Percentiles rank a stretch among this genome's conserved stretches.
phyloP scores from a whole-genome alignment of 2,329 filamentous ascomycete genomes.

The Xylaria sp. region DNA sequence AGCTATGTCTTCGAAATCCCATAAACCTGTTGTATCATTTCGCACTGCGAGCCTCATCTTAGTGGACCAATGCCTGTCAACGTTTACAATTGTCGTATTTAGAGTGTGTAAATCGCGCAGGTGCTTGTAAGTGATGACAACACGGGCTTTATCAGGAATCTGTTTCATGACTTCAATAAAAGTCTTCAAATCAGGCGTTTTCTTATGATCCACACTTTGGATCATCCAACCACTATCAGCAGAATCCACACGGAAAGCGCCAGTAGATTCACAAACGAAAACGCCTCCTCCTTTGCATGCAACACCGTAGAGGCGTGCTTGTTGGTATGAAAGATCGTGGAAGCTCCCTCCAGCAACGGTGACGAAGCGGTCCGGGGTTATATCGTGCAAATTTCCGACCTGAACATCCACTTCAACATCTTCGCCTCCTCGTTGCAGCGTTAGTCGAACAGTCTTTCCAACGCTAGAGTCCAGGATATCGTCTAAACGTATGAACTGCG shows the following conservation, averaged over 20 bases:
- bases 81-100: conserved; percentile 89
- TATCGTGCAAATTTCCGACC: conserved; percentile 90
- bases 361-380: conserved; percentile 95
- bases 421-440: conserved; percentile 88
- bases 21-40: conserved; percentile 89
- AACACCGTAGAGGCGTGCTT: conserved; percentile 94
- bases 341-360: conserved; percentile 94
- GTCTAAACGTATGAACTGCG: conserved; percentile 91
- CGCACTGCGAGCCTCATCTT: conserved; percentile 94
- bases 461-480: conserved; percentile 92
- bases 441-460: conserved; percentile 77
- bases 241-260: conserved; percentile 94
- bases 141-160: conserved; percentile 83
- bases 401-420: conserved; percentile 85
- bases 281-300: conserved; percentile 81
- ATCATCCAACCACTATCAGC: conserved; percentile 93
- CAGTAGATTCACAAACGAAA: conserved; percentile 92
- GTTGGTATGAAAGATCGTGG: conserved; percentile 96
- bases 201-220: conserved; percentile 90
- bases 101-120: conserved; percentile 93
- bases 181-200: conserved; percentile 84
- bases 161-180: conserved; percentile 92
- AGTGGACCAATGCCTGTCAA: conserved; percentile 94
- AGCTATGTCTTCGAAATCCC: conserved; percentile 91
- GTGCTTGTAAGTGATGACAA: conserved; percentile 96